Evolutionary conservation across 1,139 yeast species (phyloP), one percentile per base, ranked within the genome.

Genomic region (Sugiyamaella novakii): DNA sequence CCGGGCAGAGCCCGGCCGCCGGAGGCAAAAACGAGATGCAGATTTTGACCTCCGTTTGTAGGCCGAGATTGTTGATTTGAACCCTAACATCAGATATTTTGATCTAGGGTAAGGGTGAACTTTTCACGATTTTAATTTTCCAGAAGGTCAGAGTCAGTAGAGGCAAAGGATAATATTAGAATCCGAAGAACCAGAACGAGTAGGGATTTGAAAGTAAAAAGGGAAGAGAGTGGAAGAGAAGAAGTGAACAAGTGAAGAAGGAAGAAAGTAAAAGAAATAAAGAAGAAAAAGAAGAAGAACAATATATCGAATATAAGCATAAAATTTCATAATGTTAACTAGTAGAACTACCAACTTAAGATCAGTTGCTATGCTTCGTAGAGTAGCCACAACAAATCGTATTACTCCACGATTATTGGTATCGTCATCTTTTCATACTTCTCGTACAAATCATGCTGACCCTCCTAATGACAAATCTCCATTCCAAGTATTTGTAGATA

Each of bases 401-500:
- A 11, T 19, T 8, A 21, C n/a, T 5, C 17, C 27, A 10, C 38
- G 10, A 15, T 10, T 31, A 19, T 18, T 28, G 15, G 15, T 24
- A 6, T 15, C 38, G 29, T 11, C 36, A 11, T 25, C 14, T 28
- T 42, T 42, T 25, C 46, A 42, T 30, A 33, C 36, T 10, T 42
- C 46, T 2, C 39, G 46, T 17, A 17, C 24, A 3, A 33, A 18
- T n/a, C 24, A 25, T 14, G 46, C 46, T 3, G 46, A 42, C 45
- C 46, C 49, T 11, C 54, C 49, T 24, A 57, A 59, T 11, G 64
- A 58, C 38, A 84, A 85, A 64, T 81, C 95, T 11, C 98, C 99
- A 15, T 72, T 89, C 66, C 89, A 88, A 66, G 96, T 94, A 49
- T 94, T 94, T 67, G 81, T 88, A 55, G 95, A 92, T 55, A 92